Evolutionary conservation across 73 alveolate species (phyloP).

Genomic region (Durusdinium trenchii): DNA sequence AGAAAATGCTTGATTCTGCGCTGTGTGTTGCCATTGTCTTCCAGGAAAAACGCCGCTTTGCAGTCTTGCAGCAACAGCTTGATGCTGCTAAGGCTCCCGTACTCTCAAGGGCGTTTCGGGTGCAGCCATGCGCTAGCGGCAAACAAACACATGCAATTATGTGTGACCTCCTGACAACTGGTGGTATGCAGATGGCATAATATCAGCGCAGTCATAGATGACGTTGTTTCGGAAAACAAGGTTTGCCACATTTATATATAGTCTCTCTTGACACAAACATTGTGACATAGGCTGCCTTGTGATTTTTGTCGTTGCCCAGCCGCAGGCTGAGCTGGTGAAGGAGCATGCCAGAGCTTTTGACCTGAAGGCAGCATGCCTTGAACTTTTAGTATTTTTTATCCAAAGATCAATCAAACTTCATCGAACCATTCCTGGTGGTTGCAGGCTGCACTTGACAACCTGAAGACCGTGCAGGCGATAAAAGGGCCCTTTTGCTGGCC

Average conservation of each 20-base stretch:
- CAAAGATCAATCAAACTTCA: not conserved
- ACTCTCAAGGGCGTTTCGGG: too few relatives aligned
- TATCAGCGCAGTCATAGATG: not conserved
- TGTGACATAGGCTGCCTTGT: not conserved
- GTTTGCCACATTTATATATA: too few relatives aligned
- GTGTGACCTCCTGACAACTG: not conserved
- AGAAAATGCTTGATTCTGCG: too few relatives aligned
- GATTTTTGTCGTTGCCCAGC: not conserved
- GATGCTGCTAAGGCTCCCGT: constrained; percentile 44
- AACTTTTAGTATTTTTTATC: not conserved
- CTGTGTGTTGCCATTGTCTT: not conserved
- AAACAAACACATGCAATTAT: not conserved
- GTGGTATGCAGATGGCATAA: not conserved
- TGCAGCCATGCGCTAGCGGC: not conserved
- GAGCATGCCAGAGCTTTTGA: constrained; percentile 83
- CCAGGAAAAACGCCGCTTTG: constrained; percentile 36
- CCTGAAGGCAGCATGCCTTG: constrained; percentile 13
- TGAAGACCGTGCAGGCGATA: constrained; percentile 68
- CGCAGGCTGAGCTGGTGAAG: constrained; percentile 59
- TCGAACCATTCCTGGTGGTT: not conserved
- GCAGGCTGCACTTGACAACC: constrained; percentile 66
- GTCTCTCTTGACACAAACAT: not conserved
- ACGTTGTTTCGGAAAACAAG: too few relatives aligned
- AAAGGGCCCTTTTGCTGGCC: too few relatives aligned
- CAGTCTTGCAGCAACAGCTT: constrained; percentile 30